Percentiles rank a stretch among this genome's conserved stretches.
phyloP scores from a whole-genome alignment of 805 yeast genomes.

The Hemisphaericaspora nanyangensis region DNA sequence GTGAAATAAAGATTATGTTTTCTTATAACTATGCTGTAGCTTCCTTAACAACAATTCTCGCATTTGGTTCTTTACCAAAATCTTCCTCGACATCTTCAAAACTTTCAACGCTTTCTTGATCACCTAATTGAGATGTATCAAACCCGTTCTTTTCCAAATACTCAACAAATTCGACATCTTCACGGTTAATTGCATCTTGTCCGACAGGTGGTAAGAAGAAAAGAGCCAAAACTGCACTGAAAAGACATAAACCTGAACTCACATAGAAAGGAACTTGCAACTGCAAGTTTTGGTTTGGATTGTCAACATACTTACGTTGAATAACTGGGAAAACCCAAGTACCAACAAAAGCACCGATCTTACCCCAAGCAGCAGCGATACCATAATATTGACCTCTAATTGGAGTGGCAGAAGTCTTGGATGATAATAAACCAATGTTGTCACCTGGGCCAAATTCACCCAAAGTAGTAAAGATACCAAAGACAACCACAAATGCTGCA shows the following conservation, averaged over 20 bases:
- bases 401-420: constrained; percentile 83
- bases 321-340: constrained; percentile 85
- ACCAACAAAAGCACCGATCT: constrained; percentile 90
- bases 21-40: too few relatives aligned
- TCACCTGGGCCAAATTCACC: constrained; percentile 97
- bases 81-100: constrained; percentile 1
- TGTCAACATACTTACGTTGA: constrained; percentile 48
- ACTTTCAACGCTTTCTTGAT: constrained; percentile 10
- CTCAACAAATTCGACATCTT: constrained; percentile 66
- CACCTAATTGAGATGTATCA: constrained; percentile 61
- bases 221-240: constrained; percentile 65
- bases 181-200: constrained; percentile 76
- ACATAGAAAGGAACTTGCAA: constrained; percentile 78
- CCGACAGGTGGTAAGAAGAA: constrained; percentile 77
- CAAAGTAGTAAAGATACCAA: constrained; percentile 79
- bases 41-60: too few relatives aligned
- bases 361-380: constrained; percentile 87
- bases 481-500: constrained; percentile 79
- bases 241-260: constrained; percentile 69
- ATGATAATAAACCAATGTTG: constrained; percentile 81
- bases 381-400: constrained; percentile 90
- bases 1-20: too few relatives aligned
- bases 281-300: constrained; percentile 42
- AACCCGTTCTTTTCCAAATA: constrained; percentile 68
- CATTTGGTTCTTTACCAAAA: not conserved